Conservation (phyloP, 2,329 filamentous ascomycete species). For the Aureobasidium mangrovei region DNA sequence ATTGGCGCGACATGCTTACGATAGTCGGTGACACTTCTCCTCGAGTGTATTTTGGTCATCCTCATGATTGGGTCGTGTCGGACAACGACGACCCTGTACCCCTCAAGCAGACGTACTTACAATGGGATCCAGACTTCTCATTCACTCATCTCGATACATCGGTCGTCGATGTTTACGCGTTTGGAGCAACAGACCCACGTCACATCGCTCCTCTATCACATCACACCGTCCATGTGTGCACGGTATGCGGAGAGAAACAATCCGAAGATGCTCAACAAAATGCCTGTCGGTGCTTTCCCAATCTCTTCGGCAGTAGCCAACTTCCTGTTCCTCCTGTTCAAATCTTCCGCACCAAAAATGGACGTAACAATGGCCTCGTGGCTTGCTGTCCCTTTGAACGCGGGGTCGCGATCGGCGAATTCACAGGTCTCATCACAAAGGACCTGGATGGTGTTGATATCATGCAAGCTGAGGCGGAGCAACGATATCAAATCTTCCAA, state of each 20-base stretch:
- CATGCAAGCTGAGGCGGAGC: constrained; percentile 35
- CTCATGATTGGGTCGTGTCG: constrained; percentile 45
- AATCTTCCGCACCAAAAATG: constrained; percentile 44
- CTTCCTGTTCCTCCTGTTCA: constrained; percentile 39
- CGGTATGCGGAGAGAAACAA: constrained; percentile 40
- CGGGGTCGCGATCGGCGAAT: constrained; percentile 47
- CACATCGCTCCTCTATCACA: constrained; percentile 19
- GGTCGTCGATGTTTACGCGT: constrained; percentile 40
- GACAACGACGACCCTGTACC: constrained; percentile 38
- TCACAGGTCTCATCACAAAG: constrained; percentile 47
- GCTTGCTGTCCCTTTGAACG: constrained; percentile 42
- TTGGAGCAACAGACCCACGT: constrained; percentile 44
- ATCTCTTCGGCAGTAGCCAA: constrained; percentile 41
- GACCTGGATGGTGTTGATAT: constrained; percentile 46
- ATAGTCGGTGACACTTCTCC: constrained; percentile 38
- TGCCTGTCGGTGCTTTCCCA: constrained; percentile 45
- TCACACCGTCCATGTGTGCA: constrained; percentile 29
- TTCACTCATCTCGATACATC: constrained; percentile 44
- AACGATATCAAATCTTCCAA: constrained; percentile 51
- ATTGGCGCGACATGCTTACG: constrained; percentile 43
- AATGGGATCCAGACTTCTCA: constrained; percentile 39
- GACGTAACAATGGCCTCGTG: constrained; percentile 47
- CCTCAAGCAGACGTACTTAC: constrained; percentile 38
- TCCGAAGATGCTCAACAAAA: constrained; percentile 43
- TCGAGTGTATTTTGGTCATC: constrained; percentile 39